Evolutionary conservation across 805 yeast species (phyloP).

Genomic region (Zygoascus flipseniorum): DNA sequence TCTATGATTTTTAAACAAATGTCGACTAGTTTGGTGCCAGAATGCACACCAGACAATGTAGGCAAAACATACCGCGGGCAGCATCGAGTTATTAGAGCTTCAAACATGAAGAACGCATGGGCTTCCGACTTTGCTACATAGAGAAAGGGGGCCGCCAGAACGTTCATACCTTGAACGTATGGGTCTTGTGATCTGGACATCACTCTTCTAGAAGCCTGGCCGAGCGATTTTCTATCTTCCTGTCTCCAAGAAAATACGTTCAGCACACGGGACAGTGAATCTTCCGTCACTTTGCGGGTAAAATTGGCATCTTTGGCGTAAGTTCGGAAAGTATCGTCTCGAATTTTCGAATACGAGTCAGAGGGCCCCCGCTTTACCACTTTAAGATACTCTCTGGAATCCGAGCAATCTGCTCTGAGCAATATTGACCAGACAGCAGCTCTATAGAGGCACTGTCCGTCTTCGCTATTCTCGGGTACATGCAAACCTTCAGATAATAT

Average conservation of each 20-base stretch:
- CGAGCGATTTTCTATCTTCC: not conserved
- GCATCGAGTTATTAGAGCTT: constrained; percentile 48
- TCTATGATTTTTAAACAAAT: constrained; percentile 62
- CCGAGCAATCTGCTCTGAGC: constrained; percentile 50
- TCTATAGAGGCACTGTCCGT: constrained; percentile 55
- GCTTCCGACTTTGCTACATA: constrained; percentile 74
- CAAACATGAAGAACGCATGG: constrained; percentile 69
- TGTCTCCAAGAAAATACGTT: constrained; percentile 55
- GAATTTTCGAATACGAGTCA: constrained; percentile 55
- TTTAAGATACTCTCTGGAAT: constrained; percentile 46
- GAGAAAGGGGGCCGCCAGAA: constrained; percentile 73
- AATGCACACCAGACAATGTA: constrained; percentile 71
- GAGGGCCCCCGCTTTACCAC: constrained; percentile 52
- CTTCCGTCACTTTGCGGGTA: constrained; percentile 59
- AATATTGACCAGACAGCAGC: constrained; percentile 76
- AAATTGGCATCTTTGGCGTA: constrained; percentile 65
- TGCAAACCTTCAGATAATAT: constrained; percentile 41
- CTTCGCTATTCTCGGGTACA: constrained; percentile 8
- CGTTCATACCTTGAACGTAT: constrained; percentile 92
- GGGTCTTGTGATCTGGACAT: constrained; percentile 23
- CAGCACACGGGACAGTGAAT: constrained; percentile 55
- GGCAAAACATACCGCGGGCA: constrained; percentile 76
- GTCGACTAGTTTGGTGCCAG: constrained; percentile 60
- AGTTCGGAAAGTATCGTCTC: constrained; percentile 81
- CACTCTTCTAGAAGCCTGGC: not conserved